Percentiles rank a stretch among this genome's conserved stretches.
phyloP scores from a whole-genome alignment of 1,139 yeast species.

The Protomyces inouyei region DNA sequence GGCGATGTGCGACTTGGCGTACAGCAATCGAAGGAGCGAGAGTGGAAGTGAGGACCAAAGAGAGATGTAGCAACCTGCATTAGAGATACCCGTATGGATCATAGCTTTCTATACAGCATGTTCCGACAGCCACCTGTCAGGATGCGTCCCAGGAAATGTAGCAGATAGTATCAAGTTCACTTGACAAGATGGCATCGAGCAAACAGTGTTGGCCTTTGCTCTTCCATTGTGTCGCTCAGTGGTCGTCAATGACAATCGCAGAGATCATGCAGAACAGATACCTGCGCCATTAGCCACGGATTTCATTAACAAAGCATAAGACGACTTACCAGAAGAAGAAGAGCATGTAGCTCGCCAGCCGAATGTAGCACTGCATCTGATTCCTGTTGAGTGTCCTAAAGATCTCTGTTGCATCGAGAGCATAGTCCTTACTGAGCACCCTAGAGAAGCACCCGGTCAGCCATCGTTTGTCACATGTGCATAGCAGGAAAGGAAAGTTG shows the following conservation, averaged over 20 bases:
- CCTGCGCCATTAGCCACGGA: background rate
- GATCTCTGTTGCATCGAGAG: conserved; percentile 96
- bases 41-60: no score
- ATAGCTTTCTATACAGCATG: no score
- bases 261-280: conserved; percentile 61
- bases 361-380: conserved; percentile 69
- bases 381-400: conserved; percentile 90
- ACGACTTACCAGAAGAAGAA: conserved; percentile 17
- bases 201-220: no score
- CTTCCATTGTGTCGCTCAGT: background rate
- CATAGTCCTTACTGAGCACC: conserved; percentile 59
- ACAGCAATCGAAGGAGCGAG: no score
- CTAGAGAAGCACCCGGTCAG: background rate
- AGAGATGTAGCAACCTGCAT: no score
- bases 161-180: no score
- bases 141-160: no score
- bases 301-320: background rate
- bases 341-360: conserved; percentile 10
- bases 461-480: background rate
- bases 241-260: conserved; percentile 70
- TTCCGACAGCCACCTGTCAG: no score
- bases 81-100: no score
- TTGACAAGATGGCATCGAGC: no score
- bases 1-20: no score
- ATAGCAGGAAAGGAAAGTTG: conserved; percentile 34